phyloP scores from a whole-genome alignment of 2,329 filamentous ascomycete species.

The Blastomyces emzantsi region DNA sequence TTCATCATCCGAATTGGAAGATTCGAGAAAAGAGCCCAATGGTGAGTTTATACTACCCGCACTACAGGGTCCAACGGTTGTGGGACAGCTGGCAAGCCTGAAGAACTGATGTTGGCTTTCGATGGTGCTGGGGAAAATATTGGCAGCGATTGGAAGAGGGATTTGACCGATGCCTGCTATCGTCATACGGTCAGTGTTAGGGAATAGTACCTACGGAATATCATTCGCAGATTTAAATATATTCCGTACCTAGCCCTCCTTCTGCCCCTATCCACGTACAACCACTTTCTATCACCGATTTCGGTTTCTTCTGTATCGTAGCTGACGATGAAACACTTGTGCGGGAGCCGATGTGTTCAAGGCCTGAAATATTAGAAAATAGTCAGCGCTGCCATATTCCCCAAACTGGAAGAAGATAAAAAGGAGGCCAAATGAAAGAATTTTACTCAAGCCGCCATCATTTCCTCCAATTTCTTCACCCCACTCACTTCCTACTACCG shows the following conservation, averaged over 20 bases:
- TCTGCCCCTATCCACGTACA: neutral
- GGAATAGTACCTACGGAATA: neutral
- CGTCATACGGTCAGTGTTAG: neutral
- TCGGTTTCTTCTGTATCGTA: neutral
- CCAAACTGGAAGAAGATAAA: neutral
- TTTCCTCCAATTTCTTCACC: neutral
- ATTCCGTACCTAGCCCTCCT: neutral
- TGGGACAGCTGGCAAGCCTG: neutral
- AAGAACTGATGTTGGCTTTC: neutral
- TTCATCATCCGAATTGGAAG: neutral
- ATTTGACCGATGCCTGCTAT: neutral
- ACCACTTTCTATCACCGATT: neutral
- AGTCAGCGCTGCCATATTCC: neutral
- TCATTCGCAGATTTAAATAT: neutral
- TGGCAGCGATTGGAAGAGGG: neutral
- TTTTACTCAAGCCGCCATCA: neutral
- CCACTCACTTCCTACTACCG: constrained; percentile 1
- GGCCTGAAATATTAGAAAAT: neutral
- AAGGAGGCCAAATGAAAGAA: neutral
- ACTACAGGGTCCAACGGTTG: neutral
- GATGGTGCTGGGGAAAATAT: neutral
- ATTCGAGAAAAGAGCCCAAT: neutral
- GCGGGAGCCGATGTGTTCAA: neutral
- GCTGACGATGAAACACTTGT: neutral
- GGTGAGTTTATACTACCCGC: neutral